phyloP scores from a whole-genome alignment of 2,329 filamentous ascomycete genomes.

The Aspergillus aculeatus region DNA sequence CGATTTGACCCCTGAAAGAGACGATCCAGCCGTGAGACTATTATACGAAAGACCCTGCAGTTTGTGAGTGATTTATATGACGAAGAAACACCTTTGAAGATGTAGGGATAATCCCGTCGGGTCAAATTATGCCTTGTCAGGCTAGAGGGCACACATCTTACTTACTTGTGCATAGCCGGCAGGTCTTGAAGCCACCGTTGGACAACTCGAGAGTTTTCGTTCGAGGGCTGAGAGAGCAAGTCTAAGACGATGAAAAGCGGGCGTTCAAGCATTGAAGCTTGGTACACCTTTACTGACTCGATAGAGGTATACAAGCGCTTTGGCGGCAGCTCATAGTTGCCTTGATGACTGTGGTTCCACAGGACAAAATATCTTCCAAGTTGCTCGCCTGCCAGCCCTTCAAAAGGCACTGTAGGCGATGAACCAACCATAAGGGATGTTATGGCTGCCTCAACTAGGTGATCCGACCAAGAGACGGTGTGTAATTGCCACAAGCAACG shows the following conservation, averaged over 20 bases:
- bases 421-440: conserved; percentile 64
- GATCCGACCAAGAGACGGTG: conserved; percentile 63
- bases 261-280: conserved; percentile 67
- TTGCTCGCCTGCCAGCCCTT: conserved; percentile 35
- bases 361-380: conserved; percentile 43
- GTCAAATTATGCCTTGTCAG: conserved; percentile 1
- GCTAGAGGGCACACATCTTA: conserved; percentile 19
- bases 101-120: not conserved
- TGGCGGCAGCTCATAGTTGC: conserved; percentile 36
- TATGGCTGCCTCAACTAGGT: conserved; percentile 78
- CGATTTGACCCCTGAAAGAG: conserved; percentile 28
- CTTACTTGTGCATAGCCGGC: conserved; percentile 52
- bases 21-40: conserved; percentile 35
- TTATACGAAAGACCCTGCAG: conserved; percentile 37
- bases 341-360: conserved; percentile 45
- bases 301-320: conserved; percentile 31
- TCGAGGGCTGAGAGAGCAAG: conserved; percentile 68
- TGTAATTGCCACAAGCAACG: conserved; percentile 85
- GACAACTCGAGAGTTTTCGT: conserved; percentile 72
- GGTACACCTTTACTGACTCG: conserved; percentile 33
- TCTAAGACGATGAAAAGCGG: conserved; percentile 83
- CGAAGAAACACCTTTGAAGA: too few relatives aligned
- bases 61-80: not conserved
- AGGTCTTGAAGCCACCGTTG: conserved; percentile 72
- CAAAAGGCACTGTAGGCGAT: conserved; percentile 21